Evolutionary conservation across 75 land plant species (phyloP).

Genomic region (Picea sitchensis): DNA sequence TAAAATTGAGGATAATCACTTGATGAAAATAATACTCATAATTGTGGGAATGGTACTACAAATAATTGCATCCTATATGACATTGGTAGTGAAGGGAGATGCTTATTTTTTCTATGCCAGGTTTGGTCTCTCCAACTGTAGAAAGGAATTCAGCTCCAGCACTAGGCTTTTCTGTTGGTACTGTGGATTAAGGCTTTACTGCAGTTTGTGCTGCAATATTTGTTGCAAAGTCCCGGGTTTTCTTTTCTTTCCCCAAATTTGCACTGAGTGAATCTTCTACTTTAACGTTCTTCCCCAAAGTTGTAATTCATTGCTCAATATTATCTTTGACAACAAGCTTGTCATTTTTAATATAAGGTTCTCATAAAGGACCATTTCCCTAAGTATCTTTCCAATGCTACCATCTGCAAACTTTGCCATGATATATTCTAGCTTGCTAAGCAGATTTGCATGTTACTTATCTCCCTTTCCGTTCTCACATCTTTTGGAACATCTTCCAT

Average conservation of each 20-base stretch:
- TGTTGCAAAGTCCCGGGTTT: slow-evolving; percentile 87
- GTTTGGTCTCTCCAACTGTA: slow-evolving; percentile 21
- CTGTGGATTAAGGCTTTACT: slow-evolving; percentile 20
- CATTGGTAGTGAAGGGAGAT: background rate
- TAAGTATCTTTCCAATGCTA: slow-evolving; percentile 69
- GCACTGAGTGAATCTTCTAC: slow-evolving; percentile 83
- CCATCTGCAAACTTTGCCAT: slow-evolving; percentile 92
- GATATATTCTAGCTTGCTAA: slow-evolving; percentile 75
- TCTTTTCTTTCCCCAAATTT: slow-evolving; percentile 91
- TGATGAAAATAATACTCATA: no score
- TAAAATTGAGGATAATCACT: background rate
- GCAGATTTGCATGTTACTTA: slow-evolving; percentile 83
- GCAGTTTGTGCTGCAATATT: slow-evolving; percentile 97
- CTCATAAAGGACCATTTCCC: slow-evolving; percentile 81
- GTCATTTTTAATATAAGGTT: slow-evolving; percentile 88
- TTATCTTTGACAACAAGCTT: slow-evolving; percentile 69
- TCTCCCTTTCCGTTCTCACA: slow-evolving; percentile 79
- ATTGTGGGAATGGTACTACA: background rate
- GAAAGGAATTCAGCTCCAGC: background rate
- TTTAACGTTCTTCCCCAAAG: slow-evolving; percentile 90
- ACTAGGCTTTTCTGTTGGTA: slow-evolving; percentile 21
- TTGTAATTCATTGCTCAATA: no score
- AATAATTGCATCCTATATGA: background rate
- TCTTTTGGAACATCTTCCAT: slow-evolving; percentile 83
- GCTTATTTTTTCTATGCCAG: slow-evolving; percentile 45